phyloP scores from a whole-genome alignment of 106 monocot genomes.

The Dendrobium officinale region DNA sequence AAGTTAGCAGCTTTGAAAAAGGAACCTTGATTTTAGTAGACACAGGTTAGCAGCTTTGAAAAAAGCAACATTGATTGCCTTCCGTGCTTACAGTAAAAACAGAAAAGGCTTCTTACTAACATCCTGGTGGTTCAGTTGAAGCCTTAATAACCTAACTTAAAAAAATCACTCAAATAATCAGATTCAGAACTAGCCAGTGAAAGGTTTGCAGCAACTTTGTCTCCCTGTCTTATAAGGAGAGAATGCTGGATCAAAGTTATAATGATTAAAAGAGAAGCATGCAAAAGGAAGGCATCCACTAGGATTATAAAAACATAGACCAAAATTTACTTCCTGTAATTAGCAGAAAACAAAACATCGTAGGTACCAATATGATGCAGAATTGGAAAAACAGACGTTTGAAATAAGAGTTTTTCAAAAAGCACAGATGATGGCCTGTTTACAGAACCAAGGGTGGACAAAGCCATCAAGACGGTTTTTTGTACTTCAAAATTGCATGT shows the following conservation, averaged over 20 bases:
- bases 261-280: background rate
- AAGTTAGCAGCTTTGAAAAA: too few relatives aligned
- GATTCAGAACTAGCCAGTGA: background rate
- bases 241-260: background rate
- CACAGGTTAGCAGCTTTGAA: too few relatives aligned
- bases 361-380: background rate
- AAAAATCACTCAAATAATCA: slow-evolving; percentile 3
- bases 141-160: background rate
- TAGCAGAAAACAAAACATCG: background rate
- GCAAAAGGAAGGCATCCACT: background rate
- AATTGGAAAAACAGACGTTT: background rate
- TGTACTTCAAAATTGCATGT: background rate
- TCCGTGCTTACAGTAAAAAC: background rate
- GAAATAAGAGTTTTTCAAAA: background rate
- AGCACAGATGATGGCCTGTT: background rate
- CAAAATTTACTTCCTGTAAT: background rate
- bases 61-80: too few relatives aligned
- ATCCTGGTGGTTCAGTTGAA: background rate
- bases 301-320: background rate
- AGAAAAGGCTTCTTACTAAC: background rate
- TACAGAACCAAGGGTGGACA: background rate
- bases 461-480: background rate
- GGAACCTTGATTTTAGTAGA: too few relatives aligned
- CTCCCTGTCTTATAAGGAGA: background rate
- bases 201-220: background rate